Percentiles rank a stretch among this genome's conserved stretches.
These are phyloP conservation scores for Lipomyces kockii DNA, from an alignment of 805 yeast species.

Conservation along the genomic window DNA sequence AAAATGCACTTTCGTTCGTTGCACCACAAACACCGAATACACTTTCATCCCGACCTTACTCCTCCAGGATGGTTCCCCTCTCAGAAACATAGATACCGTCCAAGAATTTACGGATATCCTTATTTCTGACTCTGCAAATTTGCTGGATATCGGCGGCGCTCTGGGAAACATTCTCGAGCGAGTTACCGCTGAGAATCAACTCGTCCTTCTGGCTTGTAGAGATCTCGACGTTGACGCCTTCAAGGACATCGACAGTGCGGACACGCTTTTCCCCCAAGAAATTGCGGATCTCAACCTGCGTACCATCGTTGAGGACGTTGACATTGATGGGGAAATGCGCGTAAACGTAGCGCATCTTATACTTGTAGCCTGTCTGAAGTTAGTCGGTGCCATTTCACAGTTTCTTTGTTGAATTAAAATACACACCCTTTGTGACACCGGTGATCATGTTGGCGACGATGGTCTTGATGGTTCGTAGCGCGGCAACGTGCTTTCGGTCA, in stretches of 20 bases:
- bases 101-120: constrained; percentile 99
- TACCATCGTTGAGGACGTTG: constrained; percentile 80
- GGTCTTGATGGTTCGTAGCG: constrained; percentile 97
- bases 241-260: constrained; percentile 81
- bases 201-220: constrained; percentile 92
- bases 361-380: constrained; percentile 60
- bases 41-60: constrained; percentile 38
- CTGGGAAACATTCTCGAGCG: constrained; percentile 96
- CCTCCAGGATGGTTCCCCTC: constrained; percentile 85
- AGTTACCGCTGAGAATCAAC: constrained; percentile 90
- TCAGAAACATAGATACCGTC: constrained; percentile 99
- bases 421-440: constrained; percentile 94
- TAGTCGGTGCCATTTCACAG: neutral
- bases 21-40: neutral
- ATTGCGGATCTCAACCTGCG: constrained; percentile 94
- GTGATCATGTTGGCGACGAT: constrained; percentile 90
- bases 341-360: constrained; percentile 99
- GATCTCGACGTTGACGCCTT: constrained; percentile 85
- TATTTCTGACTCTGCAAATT: constrained; percentile 97
- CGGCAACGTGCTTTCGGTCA: constrained; percentile 99
- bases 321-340: constrained; percentile 99
- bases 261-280: constrained; percentile 99
- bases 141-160: constrained; percentile 98
- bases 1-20: constrained; percentile 1
- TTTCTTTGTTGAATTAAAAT: neutral